Percentiles rank a stretch among this genome's conserved stretches.
phyloP scores from a whole-genome alignment of 2,329 filamentous ascomycete genomes.

The Botryotinia calthae region DNA sequence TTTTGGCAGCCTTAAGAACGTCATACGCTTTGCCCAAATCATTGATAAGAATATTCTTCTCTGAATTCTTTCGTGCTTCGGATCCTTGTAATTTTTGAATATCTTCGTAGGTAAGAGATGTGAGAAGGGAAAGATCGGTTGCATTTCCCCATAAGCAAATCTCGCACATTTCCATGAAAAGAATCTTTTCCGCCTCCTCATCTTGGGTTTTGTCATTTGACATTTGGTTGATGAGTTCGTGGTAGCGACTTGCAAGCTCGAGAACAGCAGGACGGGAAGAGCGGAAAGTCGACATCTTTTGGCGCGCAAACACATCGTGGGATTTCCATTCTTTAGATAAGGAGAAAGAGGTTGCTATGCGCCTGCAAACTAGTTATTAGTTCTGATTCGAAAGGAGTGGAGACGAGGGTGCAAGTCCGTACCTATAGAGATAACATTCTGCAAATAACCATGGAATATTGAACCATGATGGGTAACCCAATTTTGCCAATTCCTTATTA shows the following conservation, averaged over 20 bases:
- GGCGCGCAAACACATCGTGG: constrained; percentile 85
- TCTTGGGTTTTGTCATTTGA: constrained; percentile 45
- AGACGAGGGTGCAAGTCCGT: neutral
- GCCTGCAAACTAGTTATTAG: constrained; percentile 49
- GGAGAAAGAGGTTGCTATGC: constrained; percentile 75
- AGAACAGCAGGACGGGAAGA: constrained; percentile 84
- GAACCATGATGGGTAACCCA: constrained; percentile 77
- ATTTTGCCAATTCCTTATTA: constrained; percentile 77
- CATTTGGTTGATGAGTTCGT: constrained; percentile 67
- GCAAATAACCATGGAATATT: constrained; percentile 82
- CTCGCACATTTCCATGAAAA: constrained; percentile 93
- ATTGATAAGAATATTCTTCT: constrained; percentile 90
- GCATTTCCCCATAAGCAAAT: constrained; percentile 98
- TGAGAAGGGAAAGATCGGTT: constrained; percentile 88
- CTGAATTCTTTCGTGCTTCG: constrained; percentile 77
- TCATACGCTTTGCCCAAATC: constrained; percentile 73
- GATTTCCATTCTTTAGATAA: constrained; percentile 78
- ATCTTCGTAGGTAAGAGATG: constrained; percentile 87
- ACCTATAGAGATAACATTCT: constrained; percentile 91
- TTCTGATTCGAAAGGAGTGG: neutral
- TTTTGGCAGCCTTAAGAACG: constrained; percentile 62
- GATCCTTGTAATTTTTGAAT: constrained; percentile 95
- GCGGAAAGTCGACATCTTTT: constrained; percentile 89
- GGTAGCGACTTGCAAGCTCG: constrained; percentile 77
- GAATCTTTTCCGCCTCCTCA: constrained; percentile 67